Conservation (phyloP, 2,329 filamentous ascomycete species). For the Aschersonia sp. region DNA sequence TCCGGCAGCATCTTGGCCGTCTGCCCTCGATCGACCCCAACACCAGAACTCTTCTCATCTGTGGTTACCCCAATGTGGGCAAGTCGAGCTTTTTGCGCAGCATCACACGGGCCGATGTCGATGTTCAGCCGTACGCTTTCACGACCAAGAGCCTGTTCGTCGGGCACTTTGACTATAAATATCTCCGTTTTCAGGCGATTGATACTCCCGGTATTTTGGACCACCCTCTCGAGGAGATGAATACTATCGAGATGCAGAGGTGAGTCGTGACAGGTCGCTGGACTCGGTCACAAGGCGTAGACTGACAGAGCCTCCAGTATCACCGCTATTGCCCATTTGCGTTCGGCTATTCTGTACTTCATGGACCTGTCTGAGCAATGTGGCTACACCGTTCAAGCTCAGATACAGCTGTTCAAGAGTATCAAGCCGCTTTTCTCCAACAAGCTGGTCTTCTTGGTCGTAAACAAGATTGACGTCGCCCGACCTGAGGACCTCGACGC, state of each 20-base stretch:
- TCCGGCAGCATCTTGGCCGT: slow-evolving; percentile 87
- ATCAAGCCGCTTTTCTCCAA: slow-evolving; percentile 96
- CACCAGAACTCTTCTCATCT: slow-evolving; percentile 88
- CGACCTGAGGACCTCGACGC: slow-evolving; percentile 74
- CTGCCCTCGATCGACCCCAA: slow-evolving; percentile 97
- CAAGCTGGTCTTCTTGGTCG: slow-evolving; percentile 89
- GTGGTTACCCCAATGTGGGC: slow-evolving; percentile 93
- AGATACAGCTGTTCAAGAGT: slow-evolving; percentile 89
- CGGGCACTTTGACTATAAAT: slow-evolving; percentile 93
- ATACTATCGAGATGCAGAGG: slow-evolving; percentile 95
- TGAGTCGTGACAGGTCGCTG: slow-evolving; percentile 2
- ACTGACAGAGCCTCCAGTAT: slow-evolving; percentile 39
- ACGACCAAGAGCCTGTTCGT: slow-evolving; percentile 96
- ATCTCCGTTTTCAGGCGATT: slow-evolving; percentile 52
- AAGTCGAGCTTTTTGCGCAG: slow-evolving; percentile 93
- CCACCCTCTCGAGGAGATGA: slow-evolving; percentile 97
- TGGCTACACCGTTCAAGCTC: slow-evolving; percentile 81
- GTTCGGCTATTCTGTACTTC: slow-evolving; percentile 92
- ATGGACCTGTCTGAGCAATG: slow-evolving; percentile 97
- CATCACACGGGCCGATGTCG: slow-evolving; percentile 86
- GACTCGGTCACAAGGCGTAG: neutral
- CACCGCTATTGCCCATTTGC: slow-evolving; percentile 90
- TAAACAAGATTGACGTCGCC: slow-evolving; percentile 96
- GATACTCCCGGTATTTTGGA: slow-evolving; percentile 98
- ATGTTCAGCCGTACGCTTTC: slow-evolving; percentile 96